Evolutionary conservation across 2,329 filamentous ascomycete genomes (phyloP), one percentile per base, ranked within the genome.

Genomic region (Trichoderma sp.): DNA sequence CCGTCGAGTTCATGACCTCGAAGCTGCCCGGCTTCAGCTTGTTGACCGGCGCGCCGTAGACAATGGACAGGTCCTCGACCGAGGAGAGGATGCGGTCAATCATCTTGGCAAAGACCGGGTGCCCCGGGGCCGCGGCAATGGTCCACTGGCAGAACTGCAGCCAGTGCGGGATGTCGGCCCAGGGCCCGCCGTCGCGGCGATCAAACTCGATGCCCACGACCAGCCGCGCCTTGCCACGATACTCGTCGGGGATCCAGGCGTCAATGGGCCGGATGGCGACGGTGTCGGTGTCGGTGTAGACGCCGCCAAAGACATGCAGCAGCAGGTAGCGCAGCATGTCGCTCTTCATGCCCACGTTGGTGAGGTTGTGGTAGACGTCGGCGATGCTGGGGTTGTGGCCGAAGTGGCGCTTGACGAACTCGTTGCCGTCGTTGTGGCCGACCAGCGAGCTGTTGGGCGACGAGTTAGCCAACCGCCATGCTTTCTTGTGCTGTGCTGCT

Each of bases 251-350:
- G 28, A 77, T 61, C 75, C 76, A 77, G 3, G 59, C 18, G 39
- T 84, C 78, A 63, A 88, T 77, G 0, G 86, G 83, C 37, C 81
- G 81, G 18, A 88, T 76, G 7, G 85, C 84, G 73, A 87, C 83
- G 16, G 88, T 86, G 72, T 89, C 87, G 59, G 88, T 87, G 72
- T 89, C 87, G 26, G 85, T 81, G 75, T 88, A 89, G 5, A 84
- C 74, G n/a, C 83, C 80, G 16, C 80, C 79, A 52, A 79, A 75
- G 3, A 65, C 68, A 10, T 39, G 52, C 8, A 77, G 73, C 26
- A 77, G 46, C 4, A 77, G 73, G 63, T 77, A 77, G 4, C 76
- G 75, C 1, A 77, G 71, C 13, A 77, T 59, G 37, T 77, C 74
- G 11, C 77, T 78, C 59, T 75, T 77, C 65, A 77, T 73, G 24